Conservation (phyloP, 2,329 filamentous ascomycete species). For the Colletotrichum sojae region DNA sequence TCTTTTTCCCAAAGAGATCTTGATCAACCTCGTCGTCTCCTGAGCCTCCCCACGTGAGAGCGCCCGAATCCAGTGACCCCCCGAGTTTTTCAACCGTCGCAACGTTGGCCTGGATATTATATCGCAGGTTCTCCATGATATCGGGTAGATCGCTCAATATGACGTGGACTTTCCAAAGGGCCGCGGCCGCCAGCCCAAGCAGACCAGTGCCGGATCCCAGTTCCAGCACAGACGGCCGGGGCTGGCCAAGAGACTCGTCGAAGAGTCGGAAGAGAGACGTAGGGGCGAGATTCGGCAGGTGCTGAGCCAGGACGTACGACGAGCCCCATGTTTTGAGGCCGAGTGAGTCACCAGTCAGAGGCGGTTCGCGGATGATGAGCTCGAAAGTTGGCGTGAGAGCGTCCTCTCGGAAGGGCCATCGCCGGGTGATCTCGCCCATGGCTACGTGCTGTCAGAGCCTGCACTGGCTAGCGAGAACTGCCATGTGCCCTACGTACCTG, state of each 20-base stretch:
- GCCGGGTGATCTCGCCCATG: slow-evolving; percentile 70
- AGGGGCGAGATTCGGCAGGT: slow-evolving; percentile 68
- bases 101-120: slow-evolving; percentile 79
- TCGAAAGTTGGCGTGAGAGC: slow-evolving; percentile 62
- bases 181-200: slow-evolving; percentile 88
- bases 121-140: slow-evolving; percentile 86
- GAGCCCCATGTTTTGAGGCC: slow-evolving; percentile 97
- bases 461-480: neutral
- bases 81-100: slow-evolving; percentile 66
- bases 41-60: slow-evolving; percentile 80
- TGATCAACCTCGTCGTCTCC: slow-evolving; percentile 59
- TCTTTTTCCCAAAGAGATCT: slow-evolving; percentile 57
- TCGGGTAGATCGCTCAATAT: slow-evolving; percentile 85
- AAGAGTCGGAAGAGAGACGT: slow-evolving; percentile 63
- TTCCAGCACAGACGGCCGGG: slow-evolving; percentile 71
- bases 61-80: slow-evolving; percentile 72
- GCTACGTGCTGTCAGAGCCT: slow-evolving; percentile 48
- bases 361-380: slow-evolving; percentile 85
- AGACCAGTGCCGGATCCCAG: slow-evolving; percentile 92
- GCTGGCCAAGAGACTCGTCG: slow-evolving; percentile 49
- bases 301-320: slow-evolving; percentile 85
- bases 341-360: slow-evolving; percentile 87
- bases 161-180: slow-evolving; percentile 76
- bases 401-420: slow-evolving; percentile 64
- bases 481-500: slow-evolving; percentile 60